Conservation (phyloP, 352 stramenopile species). For the Aphanomyces euteiches region DNA sequence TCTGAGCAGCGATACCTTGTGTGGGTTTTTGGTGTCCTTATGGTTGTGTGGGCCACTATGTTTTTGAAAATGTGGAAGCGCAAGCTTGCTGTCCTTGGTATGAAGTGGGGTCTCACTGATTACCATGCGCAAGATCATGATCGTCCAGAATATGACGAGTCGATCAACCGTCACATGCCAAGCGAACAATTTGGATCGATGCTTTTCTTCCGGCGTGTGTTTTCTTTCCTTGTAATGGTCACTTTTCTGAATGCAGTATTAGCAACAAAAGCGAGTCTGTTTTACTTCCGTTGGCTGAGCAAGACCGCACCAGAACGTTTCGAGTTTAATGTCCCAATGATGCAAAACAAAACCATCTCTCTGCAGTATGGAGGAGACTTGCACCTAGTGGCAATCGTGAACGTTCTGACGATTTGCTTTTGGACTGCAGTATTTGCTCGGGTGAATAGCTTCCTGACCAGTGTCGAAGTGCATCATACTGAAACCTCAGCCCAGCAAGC, state of each 20-base stretch:
- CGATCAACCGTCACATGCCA: slow-evolving; percentile 40
- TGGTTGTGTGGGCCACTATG: slow-evolving; percentile 86
- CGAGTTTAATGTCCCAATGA: slow-evolving; percentile 40
- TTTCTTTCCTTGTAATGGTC: slow-evolving; percentile 70
- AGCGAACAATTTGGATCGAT: slow-evolving; percentile 44
- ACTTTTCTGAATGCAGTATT: slow-evolving; percentile 56
- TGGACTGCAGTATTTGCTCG: slow-evolving; percentile 18
- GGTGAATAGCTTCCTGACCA: slow-evolving; percentile 55
- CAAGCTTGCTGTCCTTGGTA: slow-evolving; percentile 67
- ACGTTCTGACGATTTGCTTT: slow-evolving; percentile 69
- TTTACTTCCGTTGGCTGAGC: slow-evolving; percentile 69
- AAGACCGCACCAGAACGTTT: slow-evolving; percentile 51
- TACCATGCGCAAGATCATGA: slow-evolving; percentile 65
- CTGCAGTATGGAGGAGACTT: slow-evolving; percentile 67
- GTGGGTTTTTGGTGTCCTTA: slow-evolving; percentile 77
- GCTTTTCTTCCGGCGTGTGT: slow-evolving; percentile 65
- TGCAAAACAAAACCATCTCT: slow-evolving; percentile 67
- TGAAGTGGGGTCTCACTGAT: slow-evolving; percentile 83
- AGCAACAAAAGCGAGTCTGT: slow-evolving; percentile 70
- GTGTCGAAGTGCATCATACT: slow-evolving; percentile 92
- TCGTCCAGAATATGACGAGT: slow-evolving; percentile 69
- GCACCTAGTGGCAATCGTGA: slow-evolving; percentile 76
- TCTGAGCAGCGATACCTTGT: slow-evolving; percentile 68
- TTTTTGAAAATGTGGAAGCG: slow-evolving; percentile 91
- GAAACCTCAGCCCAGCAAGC: slow-evolving; percentile 87